Evolutionary conservation across 2,329 filamentous ascomycete species (phyloP), one percentile per base, ranked within the genome.

Genomic region (Ilyonectria sp.): DNA sequence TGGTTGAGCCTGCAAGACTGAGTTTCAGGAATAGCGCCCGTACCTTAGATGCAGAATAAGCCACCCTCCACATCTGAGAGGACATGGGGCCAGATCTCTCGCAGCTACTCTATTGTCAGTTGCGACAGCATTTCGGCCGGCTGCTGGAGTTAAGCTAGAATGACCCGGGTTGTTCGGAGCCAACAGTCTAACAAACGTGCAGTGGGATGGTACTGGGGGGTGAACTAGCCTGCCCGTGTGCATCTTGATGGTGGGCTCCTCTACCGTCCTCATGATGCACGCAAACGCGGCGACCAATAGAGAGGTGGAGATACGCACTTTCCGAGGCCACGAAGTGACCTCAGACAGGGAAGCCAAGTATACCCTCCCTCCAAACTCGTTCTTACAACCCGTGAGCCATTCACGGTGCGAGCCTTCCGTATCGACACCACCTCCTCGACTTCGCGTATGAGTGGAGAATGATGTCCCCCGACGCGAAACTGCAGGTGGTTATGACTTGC

Each of bases 1-100:
- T 55, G 63, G 62, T 47, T 60, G 43, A 31, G 69, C 69, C 78
- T 82, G 81, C 82, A 84, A 78, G 79, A 79, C 79, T 80, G 81
- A 81, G 79, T 82, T 83, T 77, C 78, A 79, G 75, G 79, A 76
- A 78, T 74, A 68, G 67, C 59, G 71, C 69, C 73, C 71, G 75
- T 67, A 65, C 43, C 63, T 58, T 49, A 46, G 55, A 74, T 74
- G 44, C 60, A 63, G 35, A 50, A 26, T n/a, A 52, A 63, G 60
- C 55, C 31, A 35, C 46, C 35, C 29, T 44, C 43, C 6, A 23
- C 33, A 60, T 65, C 49, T 56, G 29, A 21, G 19, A 11, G 50
- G 50, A 59, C 40, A 40, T 37, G 44, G 47, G 52, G 49, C 37
- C 35, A 59, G 54, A 67, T 60, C 44, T 43, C 58, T 53, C 23